These are phyloP conservation scores for Mercurialis annua DNA, from an alignment of 345 rosid genomes.

Conservation along the genomic window DNA sequence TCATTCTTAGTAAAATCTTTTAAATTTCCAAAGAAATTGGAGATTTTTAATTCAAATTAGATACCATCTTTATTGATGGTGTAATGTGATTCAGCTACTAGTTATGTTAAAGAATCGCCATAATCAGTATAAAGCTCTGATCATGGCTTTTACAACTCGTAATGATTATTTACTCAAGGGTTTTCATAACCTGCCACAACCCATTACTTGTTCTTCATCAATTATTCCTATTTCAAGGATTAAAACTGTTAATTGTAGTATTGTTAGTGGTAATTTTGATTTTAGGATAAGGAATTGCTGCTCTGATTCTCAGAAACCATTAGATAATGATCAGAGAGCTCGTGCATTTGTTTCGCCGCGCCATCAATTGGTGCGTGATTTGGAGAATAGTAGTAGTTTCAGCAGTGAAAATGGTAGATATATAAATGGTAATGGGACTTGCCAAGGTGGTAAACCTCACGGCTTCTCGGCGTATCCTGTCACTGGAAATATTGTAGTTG, in stretches of 20 bases:
- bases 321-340: conserved; percentile 38
- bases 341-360: conserved; percentile 40
- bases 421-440: conserved; percentile 39
- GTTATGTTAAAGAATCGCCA: conserved; percentile 22
- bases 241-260: conserved; percentile 3
- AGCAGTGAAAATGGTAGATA: conserved; percentile 21
- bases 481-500: conserved; percentile 64
- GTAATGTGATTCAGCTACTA: conserved; percentile 9
- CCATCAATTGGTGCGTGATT: conserved; percentile 36
- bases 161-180: conserved; percentile 19
- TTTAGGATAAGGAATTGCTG: conserved; percentile 48
- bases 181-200: conserved; percentile 14
- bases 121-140: conserved; percentile 2
- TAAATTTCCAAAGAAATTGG: background rate
- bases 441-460: conserved; percentile 39
- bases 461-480: conserved; percentile 36
- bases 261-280: conserved; percentile 14
- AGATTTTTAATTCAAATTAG: conserved; percentile 1
- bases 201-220: conserved; percentile 5
- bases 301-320: conserved; percentile 33
- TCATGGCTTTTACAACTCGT: conserved; percentile 25
- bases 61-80: conserved; percentile 16
- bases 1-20: background rate
- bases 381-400: conserved; percentile 24
- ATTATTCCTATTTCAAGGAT: conserved; percentile 11